Conservation (phyloP, 2,329 filamentous ascomycete genomes). For the Knoxdaviesia capensis region DNA sequence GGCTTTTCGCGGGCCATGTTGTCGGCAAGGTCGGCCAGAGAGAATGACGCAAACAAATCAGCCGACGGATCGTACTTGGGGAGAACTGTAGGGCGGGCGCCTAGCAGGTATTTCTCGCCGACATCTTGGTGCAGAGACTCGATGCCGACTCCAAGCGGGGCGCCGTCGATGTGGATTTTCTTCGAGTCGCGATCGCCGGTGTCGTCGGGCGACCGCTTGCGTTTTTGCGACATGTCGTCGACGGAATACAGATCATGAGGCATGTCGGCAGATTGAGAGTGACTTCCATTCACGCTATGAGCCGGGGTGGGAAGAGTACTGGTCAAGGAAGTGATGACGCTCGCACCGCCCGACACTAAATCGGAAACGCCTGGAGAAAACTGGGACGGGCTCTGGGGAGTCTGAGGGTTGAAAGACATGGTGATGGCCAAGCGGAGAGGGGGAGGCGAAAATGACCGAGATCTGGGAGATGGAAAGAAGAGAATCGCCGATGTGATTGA, state of each 20-base stretch:
- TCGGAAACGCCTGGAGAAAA: conserved; percentile 35
- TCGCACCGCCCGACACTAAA: conserved; percentile 26
- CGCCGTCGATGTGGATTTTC: conserved; percentile 36
- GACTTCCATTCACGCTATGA: conserved; percentile 39
- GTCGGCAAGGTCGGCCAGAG: conserved; percentile 32
- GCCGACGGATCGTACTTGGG: conserved; percentile 14
- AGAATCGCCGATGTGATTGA: no score
- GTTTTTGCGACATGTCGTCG: conserved; percentile 18
- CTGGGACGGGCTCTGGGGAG: conserved; percentile 46
- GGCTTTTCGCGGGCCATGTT: conserved; percentile 43
- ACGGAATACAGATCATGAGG: conserved; percentile 13
- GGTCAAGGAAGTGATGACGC: conserved; percentile 28
- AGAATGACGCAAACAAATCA: conserved; percentile 40
- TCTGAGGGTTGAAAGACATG: conserved; percentile 49
- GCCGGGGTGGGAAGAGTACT: conserved; percentile 40
- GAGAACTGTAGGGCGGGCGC: conserved; percentile 15
- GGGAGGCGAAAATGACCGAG: neutral
- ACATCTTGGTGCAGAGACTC: conserved; percentile 46
- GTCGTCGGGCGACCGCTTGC: conserved; percentile 39
- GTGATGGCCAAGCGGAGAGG: conserved; percentile 10
- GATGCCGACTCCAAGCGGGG: conserved; percentile 29
- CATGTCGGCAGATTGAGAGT: conserved; percentile 21
- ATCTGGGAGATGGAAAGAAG: no score
- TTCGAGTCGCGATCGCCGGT: conserved; percentile 34
- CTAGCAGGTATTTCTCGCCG: conserved; percentile 45